These are phyloP conservation scores for Lactarius indigo DNA, from an alignment of 768 basidiomycete species.

Conservation along the genomic window DNA sequence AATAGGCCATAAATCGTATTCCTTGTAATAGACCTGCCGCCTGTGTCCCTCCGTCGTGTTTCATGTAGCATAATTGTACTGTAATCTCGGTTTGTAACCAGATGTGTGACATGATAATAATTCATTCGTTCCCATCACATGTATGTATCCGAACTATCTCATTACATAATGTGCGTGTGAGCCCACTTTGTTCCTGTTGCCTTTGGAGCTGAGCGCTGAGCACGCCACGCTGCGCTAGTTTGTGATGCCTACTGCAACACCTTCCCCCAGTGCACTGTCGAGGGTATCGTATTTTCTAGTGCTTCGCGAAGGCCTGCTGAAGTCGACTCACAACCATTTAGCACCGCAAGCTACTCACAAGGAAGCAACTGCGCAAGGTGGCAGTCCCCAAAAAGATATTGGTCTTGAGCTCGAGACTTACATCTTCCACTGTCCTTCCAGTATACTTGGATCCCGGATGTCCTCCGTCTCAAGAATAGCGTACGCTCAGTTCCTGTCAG, in stretches of 20 bases:
- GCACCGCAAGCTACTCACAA: slow-evolving; percentile 23
- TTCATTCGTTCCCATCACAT: not conserved
- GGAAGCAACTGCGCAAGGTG: slow-evolving; percentile 26
- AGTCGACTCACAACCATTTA: not conserved
- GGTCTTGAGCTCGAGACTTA: not conserved
- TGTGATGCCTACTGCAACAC: slow-evolving; percentile 2
- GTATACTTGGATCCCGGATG: slow-evolving; percentile 91
- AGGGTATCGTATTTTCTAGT: not conserved
- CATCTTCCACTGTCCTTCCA: slow-evolving; percentile 29
- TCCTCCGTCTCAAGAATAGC: slow-evolving; percentile 78
- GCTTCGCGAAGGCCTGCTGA: not conserved
- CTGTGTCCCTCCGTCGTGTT: slow-evolving; percentile 5
- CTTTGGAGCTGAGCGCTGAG: not conserved
- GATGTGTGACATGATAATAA: not conserved
- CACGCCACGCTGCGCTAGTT: not conserved
- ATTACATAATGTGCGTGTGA: slow-evolving; percentile 1
- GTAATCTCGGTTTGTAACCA: slow-evolving; percentile 24
- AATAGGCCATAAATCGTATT: not conserved
- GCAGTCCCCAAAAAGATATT: not conserved
- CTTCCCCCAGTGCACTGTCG: not conserved
- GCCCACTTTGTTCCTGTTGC: not conserved
- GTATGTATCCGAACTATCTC: not conserved
- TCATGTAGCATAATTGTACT: slow-evolving; percentile 15
- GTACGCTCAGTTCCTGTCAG: slow-evolving; percentile 42
- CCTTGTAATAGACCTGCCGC: slow-evolving; percentile 5